Base-by-base conservation (phyloP, 495 filamentous ascomycete genomes). In the Penicillium herquei region DNA sequence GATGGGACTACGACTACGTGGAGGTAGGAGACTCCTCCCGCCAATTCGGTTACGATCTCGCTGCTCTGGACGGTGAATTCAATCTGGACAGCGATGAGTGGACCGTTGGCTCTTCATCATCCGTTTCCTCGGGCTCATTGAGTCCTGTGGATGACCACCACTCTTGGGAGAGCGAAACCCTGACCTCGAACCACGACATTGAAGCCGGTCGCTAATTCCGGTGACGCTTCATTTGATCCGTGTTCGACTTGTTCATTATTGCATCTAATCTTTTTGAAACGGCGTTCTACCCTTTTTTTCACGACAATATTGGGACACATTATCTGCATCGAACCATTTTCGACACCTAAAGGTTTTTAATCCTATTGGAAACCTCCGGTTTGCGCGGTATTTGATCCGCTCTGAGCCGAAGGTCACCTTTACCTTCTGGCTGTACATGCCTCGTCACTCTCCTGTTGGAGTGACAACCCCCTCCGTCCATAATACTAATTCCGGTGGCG, bases 1-100 rank as follows among this genome's bases (percentile, higher is more conserved):
- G 92, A 34, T 97, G 93, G 93, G 87, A 96, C 61, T 97, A 97
- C 73, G 92, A 97, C 67, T 96, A 94, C 62, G 84, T 92, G 43
- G 92, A 97, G 68, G 67, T 84, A 42, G 93, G 93, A 49, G 84
- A 88, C 49, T 70, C 74, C 41, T 66, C 75, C 7, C 75, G 76
- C 18, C 75, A 77, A 16, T 78, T 78, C 51, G 79, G 74, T 12
- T 89, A 88, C 58, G 81, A 78, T 51, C 65, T 84, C 47, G 75
- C 78, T 39, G 76, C 76, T 48, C 69, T 83, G 11, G 82, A 85
- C 52, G 78, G 77, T 42, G 78, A 81, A 31, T 78, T 85, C 63
- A 79, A 78, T 49, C 65, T 78, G 30, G 85, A 88, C 59, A 81
- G 81, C 52, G 87, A 90, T 57, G 87, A 88, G 58, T 89, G 87